Evolutionary conservation across 2,329 filamentous ascomycete species (phyloP), one percentile per base, ranked within the genome.

Genomic region (Plenodomus lindquistii): DNA sequence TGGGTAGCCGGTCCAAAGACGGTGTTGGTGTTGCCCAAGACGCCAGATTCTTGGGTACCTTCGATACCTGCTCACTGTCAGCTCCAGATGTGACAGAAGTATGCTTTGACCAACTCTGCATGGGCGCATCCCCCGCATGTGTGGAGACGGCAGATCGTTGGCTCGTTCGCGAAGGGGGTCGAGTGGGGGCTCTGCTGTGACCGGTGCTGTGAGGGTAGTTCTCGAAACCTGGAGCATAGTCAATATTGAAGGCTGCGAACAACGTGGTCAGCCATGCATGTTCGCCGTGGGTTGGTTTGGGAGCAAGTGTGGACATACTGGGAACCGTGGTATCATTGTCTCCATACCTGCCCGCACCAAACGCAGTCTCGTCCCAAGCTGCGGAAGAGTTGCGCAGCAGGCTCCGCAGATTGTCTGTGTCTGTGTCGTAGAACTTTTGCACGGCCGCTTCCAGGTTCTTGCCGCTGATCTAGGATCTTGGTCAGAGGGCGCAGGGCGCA

Each of bases 1-100:
- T 75, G 74, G 17, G 75, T 83, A 1, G 81, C 81, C 44, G 81
- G 82, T 4, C 80, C 77, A 63, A 85, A 84, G 10, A 75, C 69
- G 11, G 63, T 64, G 22, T 72, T 63, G 52, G 67, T 70, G 54
- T 58, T 71, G 15, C 67, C 71, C 9, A 79, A 74, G 13, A 83
- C 73, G 2, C 83, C 83, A 17, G 73, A 80, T 62, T 85, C 82
- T 69, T 85, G 83, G 18, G 38, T 47, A 21, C 43, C 57, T 42
- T 69, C 68, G 35, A 71, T 63, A 45, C 68, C 69, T 72, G 44
- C 19, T 21, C 2, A 19, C 7, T 10, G 60, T 70, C 54, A 68
- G 62, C 41, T 24, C 45, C 17, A 10, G 37, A 17, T 19, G n/a
- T 7, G 20, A 9, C 13, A n/a, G 17, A 15, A 15, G 18, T 4